Conservation (phyloP, 345 rosid genomes). For the Dipteronia dyeriana region DNA sequence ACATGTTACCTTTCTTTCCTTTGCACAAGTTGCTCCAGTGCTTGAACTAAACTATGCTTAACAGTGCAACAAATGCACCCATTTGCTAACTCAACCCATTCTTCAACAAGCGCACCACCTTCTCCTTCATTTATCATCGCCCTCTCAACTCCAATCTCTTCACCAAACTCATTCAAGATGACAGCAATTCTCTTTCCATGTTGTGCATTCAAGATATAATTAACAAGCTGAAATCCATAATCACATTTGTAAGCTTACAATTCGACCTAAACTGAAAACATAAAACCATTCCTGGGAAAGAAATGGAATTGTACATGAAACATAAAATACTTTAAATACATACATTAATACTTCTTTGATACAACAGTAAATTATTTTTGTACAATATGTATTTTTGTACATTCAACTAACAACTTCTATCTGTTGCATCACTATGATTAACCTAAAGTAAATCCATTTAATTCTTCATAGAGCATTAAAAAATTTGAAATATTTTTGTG, state of each 20-base stretch:
- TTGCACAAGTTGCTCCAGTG: slow-evolving; percentile 87
- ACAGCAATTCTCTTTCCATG: slow-evolving; percentile 94
- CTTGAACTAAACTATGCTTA: slow-evolving; percentile 91
- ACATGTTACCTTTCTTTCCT: slow-evolving; percentile 64
- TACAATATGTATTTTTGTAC: neutral
- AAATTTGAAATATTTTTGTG: no score
- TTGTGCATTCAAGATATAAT: slow-evolving; percentile 65
- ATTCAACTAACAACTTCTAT: neutral
- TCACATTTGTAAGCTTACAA: neutral
- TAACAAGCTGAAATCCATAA: slow-evolving; percentile 62
- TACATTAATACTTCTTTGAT: neutral
- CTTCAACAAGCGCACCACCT: slow-evolving; percentile 82
- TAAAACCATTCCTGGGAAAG: neutral
- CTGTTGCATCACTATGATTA: neutral
- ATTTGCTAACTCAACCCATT: slow-evolving; percentile 94
- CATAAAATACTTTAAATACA: neutral
- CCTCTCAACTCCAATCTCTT: slow-evolving; percentile 95
- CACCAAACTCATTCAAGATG: slow-evolving; percentile 94
- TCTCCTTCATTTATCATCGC: slow-evolving; percentile 97
- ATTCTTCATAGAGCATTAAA: no score
- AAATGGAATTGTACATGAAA: neutral
- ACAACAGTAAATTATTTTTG: neutral
- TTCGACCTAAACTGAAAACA: neutral
- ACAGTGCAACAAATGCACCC: slow-evolving; percentile 95
- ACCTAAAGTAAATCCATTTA: no score